Evolutionary conservation across 495 filamentous ascomycete species (phyloP).

Genomic region (Aspergillus affinis): DNA sequence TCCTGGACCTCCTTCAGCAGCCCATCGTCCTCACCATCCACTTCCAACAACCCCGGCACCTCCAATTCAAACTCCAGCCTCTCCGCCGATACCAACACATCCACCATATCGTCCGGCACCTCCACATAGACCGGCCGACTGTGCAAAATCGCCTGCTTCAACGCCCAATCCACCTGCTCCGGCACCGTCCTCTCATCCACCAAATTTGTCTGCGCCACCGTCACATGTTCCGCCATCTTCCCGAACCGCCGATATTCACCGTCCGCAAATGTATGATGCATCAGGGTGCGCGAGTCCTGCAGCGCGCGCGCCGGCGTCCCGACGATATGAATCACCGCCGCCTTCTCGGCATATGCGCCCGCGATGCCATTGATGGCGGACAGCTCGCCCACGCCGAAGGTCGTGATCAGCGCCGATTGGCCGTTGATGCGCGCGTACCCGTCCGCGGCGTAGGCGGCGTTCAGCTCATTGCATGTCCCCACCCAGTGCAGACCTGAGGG

Average conservation of each 20-base stretch:
- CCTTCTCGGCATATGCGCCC: slow-evolving; percentile 70
- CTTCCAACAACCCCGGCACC: not conserved
- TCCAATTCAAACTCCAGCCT: slow-evolving; percentile 17
- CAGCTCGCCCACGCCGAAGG: slow-evolving; percentile 79
- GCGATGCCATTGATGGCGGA: slow-evolving; percentile 73
- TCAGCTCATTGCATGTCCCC: slow-evolving; percentile 79
- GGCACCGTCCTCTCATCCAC: slow-evolving; percentile 34
- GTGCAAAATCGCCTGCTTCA: slow-evolving; percentile 38
- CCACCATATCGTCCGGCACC: slow-evolving; percentile 44
- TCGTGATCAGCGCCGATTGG: slow-evolving; percentile 71
- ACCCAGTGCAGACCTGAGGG: slow-evolving; percentile 69
- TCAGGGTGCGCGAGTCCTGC: slow-evolving; percentile 30
- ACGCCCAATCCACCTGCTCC: slow-evolving; percentile 37
- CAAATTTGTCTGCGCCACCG: slow-evolving; percentile 40
- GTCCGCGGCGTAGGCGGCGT: slow-evolving; percentile 82
- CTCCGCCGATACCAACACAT: slow-evolving; percentile 25
- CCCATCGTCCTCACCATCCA: not conserved
- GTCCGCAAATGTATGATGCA: slow-evolving; percentile 49
- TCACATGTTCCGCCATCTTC: slow-evolving; percentile 38
- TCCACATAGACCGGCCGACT: slow-evolving; percentile 46
- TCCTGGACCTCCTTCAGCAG: slow-evolving; percentile 24
- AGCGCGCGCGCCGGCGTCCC: slow-evolving; percentile 46
- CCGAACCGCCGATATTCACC: slow-evolving; percentile 42
- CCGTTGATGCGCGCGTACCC: slow-evolving; percentile 76
- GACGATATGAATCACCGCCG: slow-evolving; percentile 81